Conservation (phyloP, 176 grass and related monocot genomes). For the Chloris gayana region DNA sequence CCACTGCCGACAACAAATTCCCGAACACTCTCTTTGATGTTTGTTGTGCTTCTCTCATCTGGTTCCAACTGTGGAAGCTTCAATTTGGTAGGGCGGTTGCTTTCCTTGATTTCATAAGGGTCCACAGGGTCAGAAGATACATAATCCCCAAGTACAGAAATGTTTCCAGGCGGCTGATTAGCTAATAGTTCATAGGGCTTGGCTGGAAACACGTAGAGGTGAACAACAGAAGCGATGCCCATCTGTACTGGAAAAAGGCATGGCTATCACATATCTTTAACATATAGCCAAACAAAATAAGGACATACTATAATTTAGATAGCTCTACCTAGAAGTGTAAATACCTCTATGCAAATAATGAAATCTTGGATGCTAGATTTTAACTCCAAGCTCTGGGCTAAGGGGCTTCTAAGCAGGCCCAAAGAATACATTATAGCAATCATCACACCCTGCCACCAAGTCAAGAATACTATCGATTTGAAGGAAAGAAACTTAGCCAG, state of each 20-base stretch:
- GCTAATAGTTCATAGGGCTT: conserved; percentile 76
- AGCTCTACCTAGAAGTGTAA: conserved; percentile 26
- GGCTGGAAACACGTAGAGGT: conserved; percentile 92
- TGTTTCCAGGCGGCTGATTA: conserved; percentile 61
- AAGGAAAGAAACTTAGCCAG: conserved; percentile 92
- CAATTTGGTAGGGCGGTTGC: conserved; percentile 74
- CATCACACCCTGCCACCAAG: conserved; percentile 96
- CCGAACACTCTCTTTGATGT: conserved; percentile 79
- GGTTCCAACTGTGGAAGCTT: conserved; percentile 77
- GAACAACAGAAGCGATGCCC: conserved; percentile 86
- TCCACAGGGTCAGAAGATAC: conserved; percentile 82
- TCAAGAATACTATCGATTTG: conserved; percentile 98
- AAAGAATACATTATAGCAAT: conserved; percentile 91
- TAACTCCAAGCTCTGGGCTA: conserved; percentile 89
- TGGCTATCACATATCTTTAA: conserved; percentile 33
- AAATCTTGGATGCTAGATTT: conserved; percentile 96
- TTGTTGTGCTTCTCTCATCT: conserved; percentile 68
- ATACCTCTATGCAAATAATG: conserved; percentile 99
- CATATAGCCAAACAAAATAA: conserved; percentile 30
- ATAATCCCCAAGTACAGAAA: conserved; percentile 91
- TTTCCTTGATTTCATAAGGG: conserved; percentile 90
- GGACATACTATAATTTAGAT: not conserved
- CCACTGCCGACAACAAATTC: conserved; percentile 91
- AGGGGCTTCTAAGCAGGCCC: conserved; percentile 82
- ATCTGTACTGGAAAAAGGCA: conserved; percentile 84